Base-by-base conservation (phyloP, 306 rosid species). In the Vicia faba region DNA sequence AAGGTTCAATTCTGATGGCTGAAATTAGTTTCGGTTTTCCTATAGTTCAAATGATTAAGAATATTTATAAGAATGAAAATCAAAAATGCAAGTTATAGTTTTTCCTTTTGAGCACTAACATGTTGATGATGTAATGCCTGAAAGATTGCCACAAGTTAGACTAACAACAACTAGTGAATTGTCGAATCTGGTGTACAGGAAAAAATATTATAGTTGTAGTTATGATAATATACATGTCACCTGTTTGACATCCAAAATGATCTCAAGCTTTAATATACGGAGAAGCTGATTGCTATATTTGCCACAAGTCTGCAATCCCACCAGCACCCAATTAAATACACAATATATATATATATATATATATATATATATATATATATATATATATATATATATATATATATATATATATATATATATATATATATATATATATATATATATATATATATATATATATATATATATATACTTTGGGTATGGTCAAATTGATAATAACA, bases 41-140 rank as follows among this genome's bases (percentile, higher is more conserved):
- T 20, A 20, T 20, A 66, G 48, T 68, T 57, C 55, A 39, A 75
- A 18, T 54, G 68, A 70, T 6, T 38, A 59, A 74, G 53, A 70
- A 70, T 20, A 71, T 36, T 13, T 13, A 60, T 8, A 49, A 0
- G 33, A 74, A 72, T 50, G 50, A 68, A 64, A 36, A 16, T 3
- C 25, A 72, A 66, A 39, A 60, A 13, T 74, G 53, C 38, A 53
- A 73, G 23, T 64, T 60, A 53, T 3, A 40, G 51, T 61, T 29
- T 68, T 2, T 19, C 78, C 48, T 64, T 65, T 64, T 38, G 79
- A 78, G 82, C 75, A 78, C 97, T 86, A 87, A 90, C 99, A 91
- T 75, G 99, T 90, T 70, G 99, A 93, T 60, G 97, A 90, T 53
- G 92, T 92, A 78, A 93, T 84, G 81, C 99, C 99, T 23, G 99